Evolutionary conservation across 176 grass and related monocot species (phyloP), one percentile per base, ranked within the genome.

Genomic region (Saccharum officinarum): DNA sequence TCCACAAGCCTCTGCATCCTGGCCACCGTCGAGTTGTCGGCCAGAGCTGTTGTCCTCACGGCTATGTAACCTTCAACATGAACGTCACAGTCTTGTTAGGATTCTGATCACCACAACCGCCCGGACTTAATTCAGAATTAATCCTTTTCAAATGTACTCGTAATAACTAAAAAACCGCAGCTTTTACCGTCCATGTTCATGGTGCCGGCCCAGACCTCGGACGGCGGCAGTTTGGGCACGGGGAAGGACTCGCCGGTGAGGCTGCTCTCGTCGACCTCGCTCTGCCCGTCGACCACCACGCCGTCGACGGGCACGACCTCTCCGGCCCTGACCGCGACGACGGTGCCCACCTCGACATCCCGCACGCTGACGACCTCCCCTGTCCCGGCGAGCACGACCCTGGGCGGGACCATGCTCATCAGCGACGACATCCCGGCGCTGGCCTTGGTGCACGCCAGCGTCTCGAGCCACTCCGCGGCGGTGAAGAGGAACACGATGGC

Each of bases 161-260:
- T n/a, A 34, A 34, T 3, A 34, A 3, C 3, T 3, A 34, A 34
- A 34, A 34, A 34, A 2, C 33, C 0, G 33, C 33, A 3, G 33
- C 33, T 34, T 34, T 34, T 34, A 34, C 95, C 95, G 18, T 94
- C 91, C 5, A 93, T 45, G 71, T 95, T 95, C 4, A 93, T 73
- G 15, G 95, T 97, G 22, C 95, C 95, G 23, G 95, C 88, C 95
- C 90, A 95, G 75, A 93, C 92, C 59, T 86, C 20, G 1, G 92
- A 82, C 6, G 57, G 57, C 7, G 59, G 61, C 1, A 87, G 91
- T 71, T 97, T 97, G 0, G 84, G 47, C 23, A 93, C 92, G 0
- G 90, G 92, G 42, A 95, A 91, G 6, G 91, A 91, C 90, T 97
- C 95, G 46, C 95, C 95, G 22, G 92, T 97, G 54, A 97, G 91